A percentile compares a stretch with the other conserved stretches of the same genome.
phyloP scores from a whole-genome alignment of 1,284 basidiomycete species.

The Boletus calvinii region DNA sequence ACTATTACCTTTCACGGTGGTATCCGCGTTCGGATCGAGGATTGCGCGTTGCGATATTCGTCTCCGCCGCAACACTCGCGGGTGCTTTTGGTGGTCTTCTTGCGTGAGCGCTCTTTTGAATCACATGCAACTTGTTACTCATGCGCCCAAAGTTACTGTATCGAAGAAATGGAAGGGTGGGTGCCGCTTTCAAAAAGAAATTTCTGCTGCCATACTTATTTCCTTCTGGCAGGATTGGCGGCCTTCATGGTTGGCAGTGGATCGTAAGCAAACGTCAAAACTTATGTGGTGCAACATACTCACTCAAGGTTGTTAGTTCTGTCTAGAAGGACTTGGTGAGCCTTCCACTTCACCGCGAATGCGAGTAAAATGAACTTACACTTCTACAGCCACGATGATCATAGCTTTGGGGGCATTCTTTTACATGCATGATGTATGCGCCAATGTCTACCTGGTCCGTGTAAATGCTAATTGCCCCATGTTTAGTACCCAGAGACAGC shows the following conservation, averaged over 20 bases:
- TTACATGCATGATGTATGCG: conserved; percentile 44
- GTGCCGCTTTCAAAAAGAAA: background rate
- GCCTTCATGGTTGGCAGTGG: conserved; percentile 43
- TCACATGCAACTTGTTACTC: background rate
- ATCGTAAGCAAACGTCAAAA: conserved; percentile 38
- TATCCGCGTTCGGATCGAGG: conserved; percentile 49
- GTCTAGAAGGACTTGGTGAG: conserved; percentile 32
- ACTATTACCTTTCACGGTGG: conserved; percentile 54
- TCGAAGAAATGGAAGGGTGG: conserved; percentile 38
- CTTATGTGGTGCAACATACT: background rate
- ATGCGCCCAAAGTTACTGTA: conserved; percentile 25
- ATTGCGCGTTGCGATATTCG: conserved; percentile 52
- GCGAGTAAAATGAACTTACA: background rate
- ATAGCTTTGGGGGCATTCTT: conserved; percentile 40
- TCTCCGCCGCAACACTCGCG: conserved; percentile 56
- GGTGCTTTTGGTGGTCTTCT: conserved; percentile 43
- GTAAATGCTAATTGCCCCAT: background rate
- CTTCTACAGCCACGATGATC: conserved; percentile 35
- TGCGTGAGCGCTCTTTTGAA: conserved; percentile 20
- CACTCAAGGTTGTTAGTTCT: conserved; percentile 25
- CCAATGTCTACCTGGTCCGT: background rate
- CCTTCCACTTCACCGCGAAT: background rate
- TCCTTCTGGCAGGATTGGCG: conserved; percentile 30
- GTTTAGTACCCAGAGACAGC: conserved; percentile 7
- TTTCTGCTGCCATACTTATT: background rate